Evolutionary conservation across 164 flowering plant species (phyloP), one percentile per base, ranked within the genome.

Genomic region (Euptelea pleiosperma): DNA sequence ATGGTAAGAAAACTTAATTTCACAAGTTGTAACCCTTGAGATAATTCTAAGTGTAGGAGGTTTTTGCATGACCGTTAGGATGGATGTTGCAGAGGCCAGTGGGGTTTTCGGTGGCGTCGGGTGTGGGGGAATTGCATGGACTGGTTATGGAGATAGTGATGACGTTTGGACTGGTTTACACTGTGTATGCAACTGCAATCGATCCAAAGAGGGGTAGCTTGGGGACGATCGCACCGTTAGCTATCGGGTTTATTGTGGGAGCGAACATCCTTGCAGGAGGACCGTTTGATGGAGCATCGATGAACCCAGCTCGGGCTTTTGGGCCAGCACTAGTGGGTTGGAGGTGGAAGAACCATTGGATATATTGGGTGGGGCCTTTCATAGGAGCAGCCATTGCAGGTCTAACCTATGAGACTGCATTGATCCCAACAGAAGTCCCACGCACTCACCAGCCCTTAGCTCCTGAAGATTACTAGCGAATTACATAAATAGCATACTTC

Each of bases 1-100:
- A 36, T 63, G 76, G 82, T 81, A 71, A 61, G 68, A 12, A 28
- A 28, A n/a, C n/a, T n/a, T n/a, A n/a, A n/a, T n/a, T n/a, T n/a
- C n/a, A n/a, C n/a, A n/a, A n/a, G n/a, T n/a, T n/a, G n/a, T n/a
- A n/a, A n/a, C n/a, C n/a, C n/a, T n/a, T n/a, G n/a, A n/a, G n/a
- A n/a, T n/a, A n/a, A n/a, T n/a, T n/a, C n/a, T n/a, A n/a, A n/a
- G n/a, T n/a, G n/a, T n/a, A n/a, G n/a, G n/a, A n/a, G n/a, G n/a
- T n/a, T n/a, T n/a, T n/a, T n/a, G n/a, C n/a, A n/a, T n/a, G n/a
- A n/a, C n/a, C n/a, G n/a, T n/a, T n/a, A n/a, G n/a, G n/a, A n/a
- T 30, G 30, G 29, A 39, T 46, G 49, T 56, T 31, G 41, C 64
- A 69, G 72, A 64, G 65, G 42, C 64, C 73, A 8, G 56, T 40